phyloP scores from a whole-genome alignment of 371 early-diverging fungal species.

The Haplosporangium sp. region DNA sequence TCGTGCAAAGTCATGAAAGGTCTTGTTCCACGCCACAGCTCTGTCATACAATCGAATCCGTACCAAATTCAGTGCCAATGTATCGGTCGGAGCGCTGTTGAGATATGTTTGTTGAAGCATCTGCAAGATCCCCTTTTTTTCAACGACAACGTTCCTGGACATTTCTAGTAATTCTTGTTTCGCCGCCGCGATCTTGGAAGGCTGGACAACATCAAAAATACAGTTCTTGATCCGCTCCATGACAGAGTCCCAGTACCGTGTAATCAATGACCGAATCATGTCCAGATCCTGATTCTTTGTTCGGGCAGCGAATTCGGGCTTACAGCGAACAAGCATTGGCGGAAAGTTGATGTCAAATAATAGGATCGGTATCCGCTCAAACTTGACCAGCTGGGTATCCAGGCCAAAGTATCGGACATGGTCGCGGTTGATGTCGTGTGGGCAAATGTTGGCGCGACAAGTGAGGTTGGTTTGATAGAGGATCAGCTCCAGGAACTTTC shows the following conservation, averaged over 20 bases:
- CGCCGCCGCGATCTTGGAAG: slow-evolving; percentile 72
- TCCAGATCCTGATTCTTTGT: slow-evolving; percentile 77
- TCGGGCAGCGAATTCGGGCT: slow-evolving; percentile 61
- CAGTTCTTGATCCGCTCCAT: slow-evolving; percentile 69
- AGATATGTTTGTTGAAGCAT: slow-evolving; percentile 82
- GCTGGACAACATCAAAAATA: slow-evolving; percentile 71
- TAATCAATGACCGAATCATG: slow-evolving; percentile 65
- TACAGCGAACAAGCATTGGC: slow-evolving; percentile 73
- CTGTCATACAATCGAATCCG: slow-evolving; percentile 80
- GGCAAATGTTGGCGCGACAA: slow-evolving; percentile 82
- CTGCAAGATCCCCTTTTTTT: slow-evolving; percentile 83
- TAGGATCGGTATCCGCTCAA: slow-evolving; percentile 80
- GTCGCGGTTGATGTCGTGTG: slow-evolving; percentile 82
- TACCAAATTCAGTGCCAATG: slow-evolving; percentile 80
- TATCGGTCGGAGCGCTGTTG: slow-evolving; percentile 81
- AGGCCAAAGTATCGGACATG: slow-evolving; percentile 83
- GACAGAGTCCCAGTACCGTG: slow-evolving; percentile 79
- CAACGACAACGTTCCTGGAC: slow-evolving; percentile 73
- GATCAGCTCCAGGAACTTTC: slow-evolving; percentile 91
- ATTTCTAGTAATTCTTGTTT: slow-evolving; percentile 70
- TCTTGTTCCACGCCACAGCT: slow-evolving; percentile 83
- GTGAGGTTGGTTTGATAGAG: slow-evolving; percentile 81
- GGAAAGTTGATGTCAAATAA: slow-evolving; percentile 87
- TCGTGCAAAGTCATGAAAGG: slow-evolving; percentile 79
- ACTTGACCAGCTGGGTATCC: slow-evolving; percentile 77